Percentiles rank a stretch among this genome's conserved stretches.
Evolutionary conservation across 2,329 filamentous ascomycete genomes (phyloP).

Genomic region (Botrytis sinoallii): DNA sequence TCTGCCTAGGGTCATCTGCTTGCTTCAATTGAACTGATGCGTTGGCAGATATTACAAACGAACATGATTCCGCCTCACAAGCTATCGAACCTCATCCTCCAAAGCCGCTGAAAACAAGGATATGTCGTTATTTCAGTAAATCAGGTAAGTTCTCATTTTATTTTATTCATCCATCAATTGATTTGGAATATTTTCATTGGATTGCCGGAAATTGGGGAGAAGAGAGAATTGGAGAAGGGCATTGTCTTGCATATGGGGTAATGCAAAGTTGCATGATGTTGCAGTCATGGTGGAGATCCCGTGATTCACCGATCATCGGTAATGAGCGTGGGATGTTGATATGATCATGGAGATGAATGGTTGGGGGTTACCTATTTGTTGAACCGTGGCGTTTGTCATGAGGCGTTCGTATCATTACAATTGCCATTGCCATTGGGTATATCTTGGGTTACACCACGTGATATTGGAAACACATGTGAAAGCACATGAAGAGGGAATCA

Average conservation of each 20-base stretch:
- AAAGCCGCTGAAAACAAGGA: constrained; percentile 29
- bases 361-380: constrained; percentile 6
- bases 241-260: constrained; percentile 28
- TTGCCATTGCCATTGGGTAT: constrained; percentile 14
- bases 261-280: constrained; percentile 29
- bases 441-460: constrained; percentile 31
- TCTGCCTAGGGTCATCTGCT: constrained; percentile 28
- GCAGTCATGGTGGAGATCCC: constrained; percentile 32
- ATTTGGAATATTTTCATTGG: constrained; percentile 36
- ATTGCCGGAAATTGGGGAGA: constrained; percentile 15
- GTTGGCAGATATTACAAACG: constrained; percentile 34
- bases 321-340: constrained; percentile 20
- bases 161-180: constrained; percentile 9
- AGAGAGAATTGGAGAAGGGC: constrained; percentile 5
- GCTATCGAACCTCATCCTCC: constrained; percentile 16
- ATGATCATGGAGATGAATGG: constrained; percentile 8
- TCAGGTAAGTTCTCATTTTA: constrained; percentile 29
- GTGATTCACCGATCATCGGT: constrained; percentile 31
- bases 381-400: constrained; percentile 24
- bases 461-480: constrained; percentile 24
- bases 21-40: constrained; percentile 30
- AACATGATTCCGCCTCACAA: constrained; percentile 30
- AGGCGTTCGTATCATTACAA: constrained; percentile 20
- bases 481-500: constrained; percentile 19
- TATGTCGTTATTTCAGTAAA: constrained; percentile 36